Percentiles rank a stretch among this genome's conserved stretches.
Evolutionary conservation across 2,329 filamentous ascomycete genomes (phyloP).

Genomic region (Aureobasidium mangrovei): DNA sequence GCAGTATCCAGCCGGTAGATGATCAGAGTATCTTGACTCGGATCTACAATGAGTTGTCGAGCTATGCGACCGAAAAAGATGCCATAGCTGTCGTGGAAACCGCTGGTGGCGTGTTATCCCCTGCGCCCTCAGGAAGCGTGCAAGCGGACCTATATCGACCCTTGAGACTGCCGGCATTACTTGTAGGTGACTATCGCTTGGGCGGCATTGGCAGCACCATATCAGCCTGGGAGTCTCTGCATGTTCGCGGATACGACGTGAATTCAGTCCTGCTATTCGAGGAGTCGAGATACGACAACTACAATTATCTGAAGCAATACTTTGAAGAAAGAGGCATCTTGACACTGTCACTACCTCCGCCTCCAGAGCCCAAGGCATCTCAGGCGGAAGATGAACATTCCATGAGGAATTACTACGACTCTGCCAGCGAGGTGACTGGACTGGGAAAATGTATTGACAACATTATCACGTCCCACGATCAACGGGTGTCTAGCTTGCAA

Average conservation of each 20-base stretch:
- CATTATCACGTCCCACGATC: conserved; percentile 46
- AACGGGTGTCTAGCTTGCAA: conserved; percentile 51
- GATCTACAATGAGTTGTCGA: conserved; percentile 33
- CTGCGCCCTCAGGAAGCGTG: conserved; percentile 63
- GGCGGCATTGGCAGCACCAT: conserved; percentile 77
- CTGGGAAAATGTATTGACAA: conserved; percentile 41
- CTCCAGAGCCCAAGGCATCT: conserved; percentile 43
- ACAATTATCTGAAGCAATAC: conserved; percentile 57
- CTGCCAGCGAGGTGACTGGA: conserved; percentile 31
- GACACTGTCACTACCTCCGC: conserved; percentile 33
- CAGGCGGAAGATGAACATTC: conserved; percentile 42
- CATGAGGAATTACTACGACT: conserved; percentile 58
- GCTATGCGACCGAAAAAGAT: conserved; percentile 34
- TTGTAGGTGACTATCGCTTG: conserved; percentile 65
- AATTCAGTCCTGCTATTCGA: conserved; percentile 61
- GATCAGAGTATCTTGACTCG: conserved; percentile 27
- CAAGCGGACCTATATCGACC: conserved; percentile 73
- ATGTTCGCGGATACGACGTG: conserved; percentile 70
- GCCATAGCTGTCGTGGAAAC: conserved; percentile 69
- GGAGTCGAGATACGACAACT: conserved; percentile 57
- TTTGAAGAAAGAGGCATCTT: conserved; percentile 52
- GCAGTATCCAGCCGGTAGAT: neutral
- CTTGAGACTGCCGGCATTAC: conserved; percentile 61
- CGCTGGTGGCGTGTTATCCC: conserved; percentile 73
- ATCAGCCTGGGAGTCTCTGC: conserved; percentile 68